These are phyloP conservation scores for Cryptosporidium viatorum DNA, from an alignment of 169 alveolate species.

Conservation along the genomic window DNA sequence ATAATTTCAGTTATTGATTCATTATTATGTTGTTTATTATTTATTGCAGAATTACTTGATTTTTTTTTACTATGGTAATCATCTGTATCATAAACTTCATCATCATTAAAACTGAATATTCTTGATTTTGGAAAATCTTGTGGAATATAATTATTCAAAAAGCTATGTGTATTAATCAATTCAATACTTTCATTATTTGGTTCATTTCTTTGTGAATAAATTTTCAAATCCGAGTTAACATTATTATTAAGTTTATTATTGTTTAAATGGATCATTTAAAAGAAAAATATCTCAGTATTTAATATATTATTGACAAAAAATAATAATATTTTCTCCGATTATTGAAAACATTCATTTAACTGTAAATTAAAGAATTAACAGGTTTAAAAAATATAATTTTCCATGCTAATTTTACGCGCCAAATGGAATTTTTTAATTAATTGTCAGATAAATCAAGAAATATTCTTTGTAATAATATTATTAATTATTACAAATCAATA, in stretches of 20 bases:
- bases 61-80: background rate
- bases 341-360: background rate
- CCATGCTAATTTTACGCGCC: background rate
- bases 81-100: background rate
- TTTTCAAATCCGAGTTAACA: background rate
- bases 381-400: no score
- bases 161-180: background rate
- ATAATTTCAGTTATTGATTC: conserved; percentile 17
- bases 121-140: background rate
- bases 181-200: background rate
- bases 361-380: no score
- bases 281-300: background rate
- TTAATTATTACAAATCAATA: no score
- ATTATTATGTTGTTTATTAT: background rate
- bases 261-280: background rate
- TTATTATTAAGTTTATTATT: no score
- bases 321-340: no score
- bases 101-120: background rate
- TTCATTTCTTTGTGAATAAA: no score
- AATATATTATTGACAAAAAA: background rate
- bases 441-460: background rate
- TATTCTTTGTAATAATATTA: no score
- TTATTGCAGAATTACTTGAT: background rate
- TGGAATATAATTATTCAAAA: background rate
- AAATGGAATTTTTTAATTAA: background rate